Evolutionary conservation across 164 flowering plant genomes (phyloP).

Genomic region (Pachysandra terminalis): DNA sequence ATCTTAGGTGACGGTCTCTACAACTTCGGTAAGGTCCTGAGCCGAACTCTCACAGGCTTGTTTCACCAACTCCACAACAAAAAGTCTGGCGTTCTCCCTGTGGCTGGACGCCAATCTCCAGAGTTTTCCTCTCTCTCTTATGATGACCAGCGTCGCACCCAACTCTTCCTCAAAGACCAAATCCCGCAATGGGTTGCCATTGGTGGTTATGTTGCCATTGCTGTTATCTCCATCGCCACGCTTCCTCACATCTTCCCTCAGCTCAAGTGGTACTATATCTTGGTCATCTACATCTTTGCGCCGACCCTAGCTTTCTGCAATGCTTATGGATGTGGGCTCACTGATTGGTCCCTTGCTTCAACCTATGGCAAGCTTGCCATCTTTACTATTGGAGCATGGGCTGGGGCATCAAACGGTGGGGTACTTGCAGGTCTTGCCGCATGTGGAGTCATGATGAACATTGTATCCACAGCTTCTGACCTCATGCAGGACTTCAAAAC

Average conservation of each 20-base stretch:
- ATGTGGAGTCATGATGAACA: slow-evolving; percentile 67
- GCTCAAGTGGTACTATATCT: slow-evolving; percentile 44
- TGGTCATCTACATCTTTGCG: slow-evolving; percentile 44
- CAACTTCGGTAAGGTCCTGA: slow-evolving; percentile 30
- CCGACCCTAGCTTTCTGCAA: slow-evolving; percentile 57
- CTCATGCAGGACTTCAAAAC: slow-evolving; percentile 62
- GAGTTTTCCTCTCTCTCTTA: slow-evolving; percentile 14
- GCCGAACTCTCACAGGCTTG: slow-evolving; percentile 19
- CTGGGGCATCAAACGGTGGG: slow-evolving; percentile 51
- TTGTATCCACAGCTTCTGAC: slow-evolving; percentile 59
- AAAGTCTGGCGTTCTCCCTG: slow-evolving; percentile 22
- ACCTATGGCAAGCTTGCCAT: slow-evolving; percentile 63
- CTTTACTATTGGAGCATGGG: slow-evolving; percentile 55
- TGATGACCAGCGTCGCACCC: slow-evolving; percentile 38
- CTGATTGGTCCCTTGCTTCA: slow-evolving; percentile 62
- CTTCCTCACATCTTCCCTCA: slow-evolving; percentile 43
- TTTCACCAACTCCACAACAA: slow-evolving; percentile 19
- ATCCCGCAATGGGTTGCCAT: slow-evolving; percentile 41
- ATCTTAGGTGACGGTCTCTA: slow-evolving; percentile 45
- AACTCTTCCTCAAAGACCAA: slow-evolving; percentile 42
- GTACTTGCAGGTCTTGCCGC: slow-evolving; percentile 63
- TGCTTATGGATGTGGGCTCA: slow-evolving; percentile 59
- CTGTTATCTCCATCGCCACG: slow-evolving; percentile 25
- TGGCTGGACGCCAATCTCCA: slow-evolving; percentile 15
- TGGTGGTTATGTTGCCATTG: slow-evolving; percentile 34